Evolutionary conservation across 1,139 yeast genomes (phyloP).

Genomic region (Kurtzmaniella natalensis): DNA sequence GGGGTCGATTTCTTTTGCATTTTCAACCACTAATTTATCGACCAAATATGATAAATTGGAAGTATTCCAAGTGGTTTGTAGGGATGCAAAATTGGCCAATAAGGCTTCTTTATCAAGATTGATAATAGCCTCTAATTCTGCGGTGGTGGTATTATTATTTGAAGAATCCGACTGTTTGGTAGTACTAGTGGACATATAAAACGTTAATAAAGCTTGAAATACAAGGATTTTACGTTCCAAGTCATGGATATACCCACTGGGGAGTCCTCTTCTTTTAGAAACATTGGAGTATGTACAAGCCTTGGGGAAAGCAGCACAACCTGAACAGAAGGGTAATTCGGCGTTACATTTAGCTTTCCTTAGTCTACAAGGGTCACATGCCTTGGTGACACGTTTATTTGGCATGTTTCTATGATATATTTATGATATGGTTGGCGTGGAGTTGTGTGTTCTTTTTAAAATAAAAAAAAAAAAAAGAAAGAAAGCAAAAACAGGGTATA

Average conservation of each 20-base stretch:
- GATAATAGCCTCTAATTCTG: neutral
- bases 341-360: conserved; percentile 25
- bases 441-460: no score
- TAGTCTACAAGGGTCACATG: conserved; percentile 21
- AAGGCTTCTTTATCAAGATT: neutral
- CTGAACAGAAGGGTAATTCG: conserved; percentile 17
- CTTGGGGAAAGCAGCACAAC: conserved; percentile 13
- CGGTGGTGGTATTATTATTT: neutral
- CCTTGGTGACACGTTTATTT: conserved; percentile 19
- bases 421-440: no score
- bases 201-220: conserved; percentile 15
- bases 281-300: conserved; percentile 17
- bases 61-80: conserved; percentile 13
- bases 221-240: conserved; percentile 17
- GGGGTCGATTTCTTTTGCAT: conserved; percentile 10
- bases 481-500: no score
- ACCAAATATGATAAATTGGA: conserved; percentile 8
- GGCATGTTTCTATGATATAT: no score
- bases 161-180: no score
- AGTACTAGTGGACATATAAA: no score
- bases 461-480: no score
- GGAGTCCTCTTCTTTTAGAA: conserved; percentile 19
- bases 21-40: conserved; percentile 10
- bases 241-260: conserved; percentile 21
- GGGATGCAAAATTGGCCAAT: neutral